These are phyloP conservation scores for Stylosanthes scabra DNA, from an alignment of 331 rosid genomes.

Conservation along the genomic window DNA sequence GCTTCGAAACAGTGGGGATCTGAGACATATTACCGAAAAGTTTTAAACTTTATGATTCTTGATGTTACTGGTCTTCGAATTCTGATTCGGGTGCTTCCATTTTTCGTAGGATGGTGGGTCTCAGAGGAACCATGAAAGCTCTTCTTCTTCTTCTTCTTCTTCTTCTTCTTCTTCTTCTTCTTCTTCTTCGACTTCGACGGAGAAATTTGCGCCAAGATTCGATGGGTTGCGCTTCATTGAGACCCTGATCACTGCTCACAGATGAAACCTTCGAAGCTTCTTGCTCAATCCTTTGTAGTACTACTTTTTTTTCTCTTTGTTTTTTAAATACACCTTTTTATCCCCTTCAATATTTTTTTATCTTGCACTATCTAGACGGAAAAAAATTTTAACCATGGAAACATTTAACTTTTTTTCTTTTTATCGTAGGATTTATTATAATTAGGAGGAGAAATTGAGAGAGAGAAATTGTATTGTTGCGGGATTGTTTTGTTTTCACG, in stretches of 20 bases:
- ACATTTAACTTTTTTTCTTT: conserved; percentile 21
- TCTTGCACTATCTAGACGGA: no score
- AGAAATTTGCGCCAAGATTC: conserved; percentile 77
- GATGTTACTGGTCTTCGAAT: background rate
- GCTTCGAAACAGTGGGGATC: conserved; percentile 25
- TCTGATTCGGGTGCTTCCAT: background rate
- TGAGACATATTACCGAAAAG: background rate
- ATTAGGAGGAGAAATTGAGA: conserved; percentile 6
- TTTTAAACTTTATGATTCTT: background rate
- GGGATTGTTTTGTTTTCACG: conserved; percentile 9
- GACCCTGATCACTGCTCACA: conserved; percentile 82
- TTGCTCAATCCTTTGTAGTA: background rate
- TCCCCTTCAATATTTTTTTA: background rate
- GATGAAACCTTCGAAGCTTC: conserved; percentile 41
- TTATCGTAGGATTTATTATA: background rate
- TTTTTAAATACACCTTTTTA: background rate
- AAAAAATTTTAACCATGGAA: conserved; percentile 16
- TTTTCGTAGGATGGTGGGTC: conserved; percentile 28
- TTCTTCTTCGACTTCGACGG: conserved; percentile 41
- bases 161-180: no score
- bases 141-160: conserved; percentile 44
- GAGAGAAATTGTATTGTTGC: conserved; percentile 35
- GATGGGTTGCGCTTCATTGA: conserved; percentile 88
- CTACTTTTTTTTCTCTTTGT: background rate
- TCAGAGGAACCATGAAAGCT: conserved; percentile 26